Evolutionary conservation across 2,329 filamentous ascomycete species (phyloP), one percentile per base, ranked within the genome.

Genomic region (Harringtonia aguacate): DNA sequence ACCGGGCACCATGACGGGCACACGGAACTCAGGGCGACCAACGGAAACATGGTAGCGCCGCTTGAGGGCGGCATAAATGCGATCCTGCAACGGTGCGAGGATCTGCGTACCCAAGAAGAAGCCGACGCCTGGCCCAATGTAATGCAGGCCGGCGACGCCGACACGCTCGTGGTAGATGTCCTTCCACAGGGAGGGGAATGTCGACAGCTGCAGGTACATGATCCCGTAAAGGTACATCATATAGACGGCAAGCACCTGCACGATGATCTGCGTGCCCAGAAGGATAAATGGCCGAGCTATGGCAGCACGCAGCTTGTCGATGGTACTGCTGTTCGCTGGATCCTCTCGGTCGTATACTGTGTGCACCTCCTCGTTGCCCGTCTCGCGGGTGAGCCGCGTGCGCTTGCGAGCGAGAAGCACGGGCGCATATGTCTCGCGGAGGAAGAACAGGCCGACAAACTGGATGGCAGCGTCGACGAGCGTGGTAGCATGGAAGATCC

Each of bases 401-500:
- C 46, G 39, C 49, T 66, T 68, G 34, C 56, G 54, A 39, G 59
- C 51, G 8, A 73, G 58, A 18, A 73, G 47, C 41, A 58, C 41
- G 12, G 57, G 53, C 3, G 54, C 55, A 39, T 56, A 59, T 1
- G 58, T 56, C 48, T 62, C 59, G 18, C 70, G 69, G 1, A 80
- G 70, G 56, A 80, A 73, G 38, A 84, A 55, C n/a, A 77, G 50
- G 13, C 54, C 78, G 22, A 72, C 59, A 4, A 73, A 44, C 53
- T 80, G 72, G 29, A 84, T 70, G 17, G 73, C 46, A 1, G 65
- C 76, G 24, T 74, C 73, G 7, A 56, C 44, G 38, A 84, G 79
- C 2, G 73, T 72, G 2, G 77, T 81, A 0, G 75, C 64, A 62
- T 73, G 83, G 61, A 84, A 86, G 5, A 77, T 72, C 81, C 81